Base-by-base conservation (phyloP, 805 yeast species). In the Metschnikowia henanensis region DNA sequence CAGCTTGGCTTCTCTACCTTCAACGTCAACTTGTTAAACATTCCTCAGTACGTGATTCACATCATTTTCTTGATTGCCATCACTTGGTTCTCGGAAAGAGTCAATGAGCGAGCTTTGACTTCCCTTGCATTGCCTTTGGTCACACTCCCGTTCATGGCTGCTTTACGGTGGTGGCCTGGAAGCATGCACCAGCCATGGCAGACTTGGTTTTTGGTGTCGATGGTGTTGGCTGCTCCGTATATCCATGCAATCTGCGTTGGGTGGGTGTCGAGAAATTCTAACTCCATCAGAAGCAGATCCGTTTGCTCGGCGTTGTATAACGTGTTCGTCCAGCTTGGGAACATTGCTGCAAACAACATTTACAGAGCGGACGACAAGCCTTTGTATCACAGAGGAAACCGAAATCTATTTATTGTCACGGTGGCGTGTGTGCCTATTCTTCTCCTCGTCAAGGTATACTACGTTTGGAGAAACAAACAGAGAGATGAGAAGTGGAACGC, bases 221-320 rank as follows among this genome's bases (percentile, higher is more conserved):
- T 70, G 16, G 49, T 70, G 17, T 57, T 78, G 28, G 74, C 73
- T 19, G 65, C 70, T 30, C 77, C 81, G 0, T 70, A 72, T 32
- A 63, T 74, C 12, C 80, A 79, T 61, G 77, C 84, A 1, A 61
- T 82, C 39, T 65, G 75, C 46, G 81, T 79, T 22, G 65, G 77
- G 21, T 79, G 86, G 81, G 74, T 80, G 43, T 81, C 89, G 0
- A 60, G 77, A 22, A 83, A 83, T 52, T 73, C 87, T 8, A 77
- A 79, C 58, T 70, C 83, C 1, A 84, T 84, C 19, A 63, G 82
- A 13, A 66, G 79, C 2, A 66, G 91, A 51, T 77, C 88, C 0
- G 80, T 84, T 5, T 73, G 84, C 12, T 78, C 87, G 0, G 81
- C 89, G 0, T 44, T 84, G 35, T 82, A 77, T 56, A 84, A 83